A percentile compares a stretch with the other conserved stretches of the same genome.
These are phyloP conservation scores for Nadsonia commutata DNA, from an alignment of 1,139 yeast genomes.

Conservation along the genomic window DNA sequence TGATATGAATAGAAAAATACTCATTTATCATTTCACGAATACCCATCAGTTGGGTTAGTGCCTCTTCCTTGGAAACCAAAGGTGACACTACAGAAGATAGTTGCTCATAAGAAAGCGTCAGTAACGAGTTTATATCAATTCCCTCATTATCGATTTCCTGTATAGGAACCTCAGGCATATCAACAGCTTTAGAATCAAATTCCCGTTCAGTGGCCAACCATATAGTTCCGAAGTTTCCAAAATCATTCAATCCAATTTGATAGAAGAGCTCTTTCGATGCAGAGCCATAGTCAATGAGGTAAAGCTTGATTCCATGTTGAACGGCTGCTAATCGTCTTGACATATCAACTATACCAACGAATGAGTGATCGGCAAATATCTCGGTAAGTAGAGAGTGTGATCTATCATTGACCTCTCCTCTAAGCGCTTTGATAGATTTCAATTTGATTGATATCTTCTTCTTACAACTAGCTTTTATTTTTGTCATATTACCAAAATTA, in stretches of 20 bases:
- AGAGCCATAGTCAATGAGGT: conserved; percentile 67
- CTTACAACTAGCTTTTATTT: too few species aligned
- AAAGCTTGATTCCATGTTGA: conserved; percentile 68
- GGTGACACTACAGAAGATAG: not conserved
- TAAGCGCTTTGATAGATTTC: conserved; percentile 32
- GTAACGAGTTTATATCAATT: conserved; percentile 66
- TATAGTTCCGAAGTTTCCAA: conserved; percentile 67
- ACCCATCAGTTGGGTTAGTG: conserved; percentile 5
- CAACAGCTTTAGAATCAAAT: conserved; percentile 8
- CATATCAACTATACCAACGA: conserved; percentile 73
- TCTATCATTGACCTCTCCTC: conserved; percentile 33
- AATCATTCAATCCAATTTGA: conserved; percentile 64
- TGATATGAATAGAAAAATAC: not conserved
- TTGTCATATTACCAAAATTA: too few species aligned
- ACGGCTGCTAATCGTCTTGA: conserved; percentile 57
- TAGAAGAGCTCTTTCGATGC: conserved; percentile 55
- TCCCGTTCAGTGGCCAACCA: conserved; percentile 24
- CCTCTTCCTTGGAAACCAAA: conserved; percentile 10
- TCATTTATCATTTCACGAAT: conserved; percentile 7
- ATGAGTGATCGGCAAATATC: conserved; percentile 54
- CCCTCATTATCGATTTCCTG: conserved; percentile 35
- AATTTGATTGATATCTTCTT: conserved; percentile 12
- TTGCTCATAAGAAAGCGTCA: conserved; percentile 23
- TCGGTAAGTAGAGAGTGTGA: conserved; percentile 46
- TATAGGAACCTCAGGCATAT: conserved; percentile 6